Conservation (phyloP, 345 rosid genomes). For the Acer yangbiense region DNA sequence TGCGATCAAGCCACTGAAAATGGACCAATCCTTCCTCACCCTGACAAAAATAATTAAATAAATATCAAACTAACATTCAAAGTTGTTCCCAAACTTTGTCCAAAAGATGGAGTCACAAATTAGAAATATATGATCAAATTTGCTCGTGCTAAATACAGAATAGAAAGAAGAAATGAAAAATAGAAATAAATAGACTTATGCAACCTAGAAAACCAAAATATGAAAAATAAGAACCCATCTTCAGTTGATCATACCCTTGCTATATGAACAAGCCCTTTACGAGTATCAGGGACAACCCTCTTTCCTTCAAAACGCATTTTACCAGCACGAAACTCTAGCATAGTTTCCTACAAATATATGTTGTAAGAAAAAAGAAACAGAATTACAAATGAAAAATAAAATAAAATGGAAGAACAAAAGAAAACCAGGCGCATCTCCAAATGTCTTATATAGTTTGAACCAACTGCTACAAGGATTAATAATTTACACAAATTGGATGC, state of each 20-base stretch:
- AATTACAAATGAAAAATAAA: not conserved
- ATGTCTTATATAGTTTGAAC: too few species aligned
- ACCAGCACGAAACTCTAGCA: conserved; percentile 98
- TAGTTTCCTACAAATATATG: conserved; percentile 48
- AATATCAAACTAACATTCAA: not conserved
- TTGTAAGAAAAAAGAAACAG: not conserved
- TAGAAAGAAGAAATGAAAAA: not conserved
- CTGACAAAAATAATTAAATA: conserved; percentile 30
- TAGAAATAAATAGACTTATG: not conserved
- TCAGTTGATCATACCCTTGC: conserved; percentile 49
- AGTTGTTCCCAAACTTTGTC: not conserved
- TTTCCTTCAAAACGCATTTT: conserved; percentile 84
- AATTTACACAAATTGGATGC: too few species aligned
- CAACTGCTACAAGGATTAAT: too few species aligned
- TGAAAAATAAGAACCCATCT: not conserved
- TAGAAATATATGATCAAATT: not conserved
- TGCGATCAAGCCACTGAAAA: conserved; percentile 95
- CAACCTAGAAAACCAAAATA: not conserved
- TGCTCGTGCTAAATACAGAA: not conserved
- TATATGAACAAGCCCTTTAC: conserved; percentile 89
- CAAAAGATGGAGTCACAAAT: not conserved
- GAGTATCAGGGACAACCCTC: conserved; percentile 80
- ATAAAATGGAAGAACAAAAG: not conserved
- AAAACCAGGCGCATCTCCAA: not conserved
- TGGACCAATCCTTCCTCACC: conserved; percentile 91